Evolutionary conservation across 73 alveolate genomes (phyloP), one percentile per base, ranked within the genome.

Genomic region (Symbiodinium natans): DNA sequence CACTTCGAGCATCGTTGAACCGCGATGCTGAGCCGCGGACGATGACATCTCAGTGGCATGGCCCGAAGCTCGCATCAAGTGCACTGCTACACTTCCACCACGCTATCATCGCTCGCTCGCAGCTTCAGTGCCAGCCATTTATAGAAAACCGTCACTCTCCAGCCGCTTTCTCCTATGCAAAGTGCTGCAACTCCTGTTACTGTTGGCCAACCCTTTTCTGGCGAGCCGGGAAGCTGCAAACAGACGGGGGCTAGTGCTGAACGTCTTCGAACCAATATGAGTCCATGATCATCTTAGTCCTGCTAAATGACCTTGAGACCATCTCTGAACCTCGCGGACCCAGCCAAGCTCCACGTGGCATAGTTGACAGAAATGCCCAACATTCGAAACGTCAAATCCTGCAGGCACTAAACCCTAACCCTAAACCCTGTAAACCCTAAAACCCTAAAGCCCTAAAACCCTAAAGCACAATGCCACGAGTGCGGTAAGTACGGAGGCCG

Each of bases 11-110:
- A n/a, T n/a, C n/a, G n/a, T n/a, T n/a, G n/a, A n/a, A n/a, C n/a
- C n/a, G n/a, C n/a, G n/a, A n/a, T n/a, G 33, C 93, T 86, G 59
- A 54, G 93, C 52, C 34, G 39, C 40, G 4, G 13, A 39, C 93
- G 93, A n/a, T 54, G 83, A 43, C 93, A 86, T 86, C 93, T 86
- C 63, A 41, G 39, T 36, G 93, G 93, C 93, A 86, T 86, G 2
- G 63, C 83, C 10, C n/a, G 75, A 43, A 46, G 86, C 86, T 48
- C 21, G 63, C 29, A 36, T 36, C 75, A 41, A 42, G 29, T 23
- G 92, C 87, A 27, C 31, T 21, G 75, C 31, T 29, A 21, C 27
- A 21, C 27, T 1, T 56, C 31, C 27, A 21, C 75, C 75, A 75
- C 48, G 9, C 86, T n/a, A 13, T 11, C 48, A 34, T 41, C 41